Percentiles rank a stretch among this genome's conserved stretches.
Evolutionary conservation across 768 basidiomycete genomes (phyloP).

Genomic region (Kwoniella newhampshirensis): DNA sequence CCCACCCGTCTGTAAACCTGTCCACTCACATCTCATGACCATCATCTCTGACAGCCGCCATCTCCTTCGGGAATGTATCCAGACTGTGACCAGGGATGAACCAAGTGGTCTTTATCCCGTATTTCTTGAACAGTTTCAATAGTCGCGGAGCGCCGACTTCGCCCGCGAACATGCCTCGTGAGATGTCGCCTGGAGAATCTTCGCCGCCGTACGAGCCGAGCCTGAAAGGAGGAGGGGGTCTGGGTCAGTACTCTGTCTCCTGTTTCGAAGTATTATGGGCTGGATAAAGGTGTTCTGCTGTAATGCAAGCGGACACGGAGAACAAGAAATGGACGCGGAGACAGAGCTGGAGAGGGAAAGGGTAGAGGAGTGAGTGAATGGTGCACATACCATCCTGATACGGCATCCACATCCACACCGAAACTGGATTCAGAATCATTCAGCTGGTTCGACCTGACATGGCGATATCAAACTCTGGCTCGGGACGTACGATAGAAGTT

Average conservation of each 20-base stretch:
- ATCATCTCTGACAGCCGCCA: constrained; percentile 68
- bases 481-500: constrained; percentile 12
- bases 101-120: constrained; percentile 69
- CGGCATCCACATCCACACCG: constrained; percentile 74
- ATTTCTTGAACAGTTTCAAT: constrained; percentile 70
- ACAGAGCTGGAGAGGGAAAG: too few species aligned
- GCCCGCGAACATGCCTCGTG: constrained; percentile 70
- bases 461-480: too few species aligned
- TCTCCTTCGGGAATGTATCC: constrained; percentile 71
- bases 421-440: constrained; percentile 12
- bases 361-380: too few species aligned
- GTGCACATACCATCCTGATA: constrained; percentile 65
- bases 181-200: constrained; percentile 69
- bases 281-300: too few species aligned
- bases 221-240: constrained; percentile 67
- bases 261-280: too few species aligned
- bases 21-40: constrained; percentile 65
- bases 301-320: background rate
- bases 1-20: too few species aligned
- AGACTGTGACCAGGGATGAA: constrained; percentile 77
- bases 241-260: background rate
- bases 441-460: background rate
- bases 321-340: too few species aligned
- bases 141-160: constrained; percentile 70
- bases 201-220: constrained; percentile 75